Evolutionary conservation across 805 yeast species (phyloP), one percentile per base, ranked within the genome.

Genomic region (Candida parachauliodes): DNA sequence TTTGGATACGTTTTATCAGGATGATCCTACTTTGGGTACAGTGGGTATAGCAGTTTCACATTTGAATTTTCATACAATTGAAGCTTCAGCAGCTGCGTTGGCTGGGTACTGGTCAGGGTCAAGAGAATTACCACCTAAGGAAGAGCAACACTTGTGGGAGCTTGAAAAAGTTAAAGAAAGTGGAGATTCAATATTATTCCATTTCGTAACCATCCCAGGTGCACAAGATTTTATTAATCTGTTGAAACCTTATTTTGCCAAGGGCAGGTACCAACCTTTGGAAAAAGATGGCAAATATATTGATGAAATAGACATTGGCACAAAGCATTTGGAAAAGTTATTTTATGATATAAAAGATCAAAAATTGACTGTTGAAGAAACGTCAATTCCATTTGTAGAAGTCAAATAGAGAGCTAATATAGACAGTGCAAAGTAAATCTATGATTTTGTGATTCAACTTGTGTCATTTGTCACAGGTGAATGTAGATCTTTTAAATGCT

Each of bases 81-180:
- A 77, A 47, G 59, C 71, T 2, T 56, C 64, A 32, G 75, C 78
- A 1, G 72, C 77, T n/a, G 78, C 79, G 0, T 57, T 76, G 34
- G 76, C 77, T 11, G 81, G 81, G n/a, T 70, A 74, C 3, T 76
- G 79, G 77, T 60, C 76, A 2, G 54, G 54, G 5, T 57, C 57
- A 20, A 55, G 51, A 18, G 10, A 44, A 8, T 49, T 74, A 18
- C 80, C 81, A 1, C 29, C 64, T 0, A 43, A 49, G 11, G 61
- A 61, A 19, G 71, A 65, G 17, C 77, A 72, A 48, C 39, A 37
- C 14, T 40, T 48, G 7, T 67, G 72, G 67, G 66, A 59, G 23
- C 15, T 40, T 6, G 37, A 51, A 7, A 46, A 61, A 31, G 36
- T 60, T 20, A 49, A 46, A 9, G 33, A 35, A 2, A 44, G 45